Percentiles rank a stretch among this genome's conserved stretches.
These are phyloP conservation scores for Amesomyces nigricolor DNA, from an alignment of 2,329 filamentous ascomycete genomes.

Conservation along the genomic window DNA sequence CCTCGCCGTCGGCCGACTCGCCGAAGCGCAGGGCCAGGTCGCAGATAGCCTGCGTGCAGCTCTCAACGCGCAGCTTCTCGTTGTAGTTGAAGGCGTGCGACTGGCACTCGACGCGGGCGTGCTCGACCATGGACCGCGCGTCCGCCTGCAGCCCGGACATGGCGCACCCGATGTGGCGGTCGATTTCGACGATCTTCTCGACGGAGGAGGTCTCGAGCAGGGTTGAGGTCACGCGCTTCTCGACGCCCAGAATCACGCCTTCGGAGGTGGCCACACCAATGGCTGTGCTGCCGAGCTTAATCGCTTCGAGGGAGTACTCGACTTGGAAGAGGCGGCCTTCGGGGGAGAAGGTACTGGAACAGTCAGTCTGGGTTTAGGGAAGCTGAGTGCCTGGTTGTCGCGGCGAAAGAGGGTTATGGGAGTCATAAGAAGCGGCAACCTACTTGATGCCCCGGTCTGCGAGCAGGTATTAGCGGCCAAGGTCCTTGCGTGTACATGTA, in stretches of 20 bases:
- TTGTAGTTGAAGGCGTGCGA: slow-evolving; percentile 98
- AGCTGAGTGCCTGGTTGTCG: background rate
- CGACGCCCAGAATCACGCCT: slow-evolving; percentile 92
- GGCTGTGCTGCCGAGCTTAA: slow-evolving; percentile 97
- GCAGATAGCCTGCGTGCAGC: slow-evolving; percentile 97
- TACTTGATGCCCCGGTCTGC: slow-evolving; percentile 97
- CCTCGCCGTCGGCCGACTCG: slow-evolving; percentile 93
- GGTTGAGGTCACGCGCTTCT: slow-evolving; percentile 97
- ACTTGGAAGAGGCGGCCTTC: slow-evolving; percentile 99
- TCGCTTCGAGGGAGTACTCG: slow-evolving; percentile 99
- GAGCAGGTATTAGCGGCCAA: slow-evolving; percentile 32
- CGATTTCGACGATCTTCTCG: slow-evolving; percentile 99
- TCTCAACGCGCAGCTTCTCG: slow-evolving; percentile 90
- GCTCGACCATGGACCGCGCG: slow-evolving; percentile 95
- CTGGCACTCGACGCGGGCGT: slow-evolving; percentile 95
- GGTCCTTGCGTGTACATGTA: background rate
- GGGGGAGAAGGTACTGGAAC: slow-evolving; percentile 87
- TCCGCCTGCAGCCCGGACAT: slow-evolving; percentile 98
- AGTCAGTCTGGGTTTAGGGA: too few relatives aligned
- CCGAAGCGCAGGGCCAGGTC: slow-evolving; percentile 94
- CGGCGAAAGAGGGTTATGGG: slow-evolving; percentile 12
- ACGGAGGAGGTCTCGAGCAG: slow-evolving; percentile 96
- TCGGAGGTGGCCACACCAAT: slow-evolving; percentile 96
- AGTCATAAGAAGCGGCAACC: slow-evolving; percentile 31
- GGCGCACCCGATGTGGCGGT: slow-evolving; percentile 96